Base-by-base conservation (phyloP, 2,329 filamentous ascomycete genomes). In the Aureobasidium musti region DNA sequence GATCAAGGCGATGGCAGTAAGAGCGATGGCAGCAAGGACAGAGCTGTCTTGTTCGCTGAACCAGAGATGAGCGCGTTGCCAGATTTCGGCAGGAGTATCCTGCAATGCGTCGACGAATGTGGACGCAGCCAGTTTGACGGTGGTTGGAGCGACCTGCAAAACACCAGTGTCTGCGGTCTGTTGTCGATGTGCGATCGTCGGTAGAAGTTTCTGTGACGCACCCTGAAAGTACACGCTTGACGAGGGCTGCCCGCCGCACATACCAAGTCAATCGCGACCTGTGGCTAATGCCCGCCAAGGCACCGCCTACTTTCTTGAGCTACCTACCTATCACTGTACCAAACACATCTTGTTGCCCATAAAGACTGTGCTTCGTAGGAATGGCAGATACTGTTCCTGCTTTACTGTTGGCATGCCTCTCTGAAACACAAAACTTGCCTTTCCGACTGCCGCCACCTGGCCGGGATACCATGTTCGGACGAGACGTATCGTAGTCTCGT, bases 1-100 rank as follows among this genome's bases (percentile, higher is more conserved):
- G 68, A 78, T 70, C 68, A 80, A 74, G 68, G 80, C 70, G 52
- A 78, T 70, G 66, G 79, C 78, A 64, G 80, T 75, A 69, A 75
- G 69, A 65, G 52, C 47, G 30, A 63, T n/a, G 26, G 60, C 37
- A 33, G 68, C 41, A 50, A 74, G 70, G 64, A 77, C 59, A 2
- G 73, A 72, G 2, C 73, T 74, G 69, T 73, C 73, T 65, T 77
- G 74, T 54, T 64, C 23, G 5, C 35, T 65, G 41, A 74, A 67
- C 66, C 73, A 71, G 61, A 72, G 68, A 35, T 71, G 65, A 50
- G 73, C n/a, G n/a, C 52, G 57, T 35, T 64, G 43, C 57, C 49
- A 57, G 23, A 63, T 33, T 23, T 64, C 60, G 41, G 37, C 19
- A 23, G 52, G 21, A 47, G 39, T 30, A 21, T 28, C 45, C 47